Evolutionary conservation across 306 rosid genomes (phyloP).

Genomic region (Astragalus membranaceus): DNA sequence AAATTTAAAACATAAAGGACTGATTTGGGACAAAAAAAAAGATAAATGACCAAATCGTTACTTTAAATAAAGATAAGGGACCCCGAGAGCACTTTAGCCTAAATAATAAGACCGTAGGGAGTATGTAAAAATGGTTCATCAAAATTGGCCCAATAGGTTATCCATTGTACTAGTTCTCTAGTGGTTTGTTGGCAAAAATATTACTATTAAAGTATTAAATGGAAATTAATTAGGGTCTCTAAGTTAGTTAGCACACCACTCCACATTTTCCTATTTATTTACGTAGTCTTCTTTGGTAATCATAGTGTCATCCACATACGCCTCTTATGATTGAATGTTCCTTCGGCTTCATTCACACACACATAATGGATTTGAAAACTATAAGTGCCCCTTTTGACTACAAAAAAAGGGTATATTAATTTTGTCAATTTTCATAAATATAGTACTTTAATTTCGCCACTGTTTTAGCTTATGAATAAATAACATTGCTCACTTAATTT

Average conservation of each 20-base stretch:
- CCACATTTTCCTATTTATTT: background rate
- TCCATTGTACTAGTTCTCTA: too few relatives aligned
- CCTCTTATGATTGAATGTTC: slow-evolving; percentile 34
- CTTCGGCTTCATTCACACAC: slow-evolving; percentile 29
- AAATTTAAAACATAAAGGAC: too few relatives aligned
- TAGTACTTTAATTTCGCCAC: background rate
- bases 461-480: background rate
- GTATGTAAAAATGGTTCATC: too few relatives aligned
- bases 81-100: too few relatives aligned
- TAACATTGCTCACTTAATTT: background rate
- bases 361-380: slow-evolving; percentile 14
- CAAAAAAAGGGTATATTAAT: background rate
- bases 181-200: too few relatives aligned
- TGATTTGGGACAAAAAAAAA: too few relatives aligned
- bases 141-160: too few relatives aligned
- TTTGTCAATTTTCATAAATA: background rate
- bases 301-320: slow-evolving; percentile 30
- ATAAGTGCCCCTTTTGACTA: slow-evolving; percentile 31
- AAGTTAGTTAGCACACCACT: slow-evolving; percentile 18
- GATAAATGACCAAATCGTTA: too few relatives aligned
- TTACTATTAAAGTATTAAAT: too few relatives aligned
- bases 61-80: too few relatives aligned
- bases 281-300: slow-evolving; percentile 18
- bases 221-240: too few relatives aligned
- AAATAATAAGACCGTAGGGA: too few relatives aligned